phyloP scores from a whole-genome alignment of 1,284 basidiomycete genomes.

The Naganishia sp. region DNA sequence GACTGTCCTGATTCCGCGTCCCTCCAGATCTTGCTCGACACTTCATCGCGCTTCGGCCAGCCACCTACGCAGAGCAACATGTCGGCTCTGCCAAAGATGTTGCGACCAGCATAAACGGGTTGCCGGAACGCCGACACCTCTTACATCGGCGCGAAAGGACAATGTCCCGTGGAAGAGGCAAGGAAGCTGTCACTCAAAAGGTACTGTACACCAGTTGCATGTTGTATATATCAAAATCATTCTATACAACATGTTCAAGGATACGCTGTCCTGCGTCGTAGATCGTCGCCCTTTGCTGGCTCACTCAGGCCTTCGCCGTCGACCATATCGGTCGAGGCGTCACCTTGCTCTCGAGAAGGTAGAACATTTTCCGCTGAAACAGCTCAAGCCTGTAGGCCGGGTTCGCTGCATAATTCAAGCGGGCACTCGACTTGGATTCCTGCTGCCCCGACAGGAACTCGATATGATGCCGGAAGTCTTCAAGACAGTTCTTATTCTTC shows the following conservation, averaged over 20 bases:
- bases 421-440: neutral
- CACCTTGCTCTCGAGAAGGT: neutral
- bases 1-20: too few species aligned
- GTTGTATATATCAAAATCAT: neutral
- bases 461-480: slow-evolving; percentile 12
- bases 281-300: too few species aligned
- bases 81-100: slow-evolving; percentile 28
- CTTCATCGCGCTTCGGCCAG: slow-evolving; percentile 48
- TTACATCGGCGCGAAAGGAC: too few species aligned
- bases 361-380: slow-evolving; percentile 19
- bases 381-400: slow-evolving; percentile 8
- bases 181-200: neutral
- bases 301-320: too few species aligned
- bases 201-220: neutral
- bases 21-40: slow-evolving; percentile 51
- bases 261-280: too few species aligned
- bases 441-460: slow-evolving; percentile 2
- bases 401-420: neutral
- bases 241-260: neutral
- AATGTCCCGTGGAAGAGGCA: too few species aligned
- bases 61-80: slow-evolving; percentile 27
- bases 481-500: neutral
- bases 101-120: slow-evolving; percentile 7
- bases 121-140: too few species aligned
- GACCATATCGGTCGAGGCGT: slow-evolving; percentile 2